A percentile compares a stretch with the other conserved stretches of the same genome.
Evolutionary conservation across 805 yeast species (phyloP).

Genomic region (Metschnikowia aberdeeniae): DNA sequence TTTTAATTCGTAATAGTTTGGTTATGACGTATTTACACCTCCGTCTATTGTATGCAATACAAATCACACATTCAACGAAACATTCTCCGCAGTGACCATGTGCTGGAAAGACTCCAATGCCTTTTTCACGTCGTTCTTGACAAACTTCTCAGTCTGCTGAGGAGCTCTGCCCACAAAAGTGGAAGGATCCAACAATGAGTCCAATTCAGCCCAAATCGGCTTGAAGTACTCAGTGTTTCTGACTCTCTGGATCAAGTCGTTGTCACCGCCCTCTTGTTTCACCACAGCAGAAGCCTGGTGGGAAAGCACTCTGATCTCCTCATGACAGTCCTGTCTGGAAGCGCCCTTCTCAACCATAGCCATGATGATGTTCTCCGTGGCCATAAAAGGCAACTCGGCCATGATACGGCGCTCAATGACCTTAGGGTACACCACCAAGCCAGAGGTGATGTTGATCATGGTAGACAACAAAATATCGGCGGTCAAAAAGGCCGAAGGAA

Average conservation of each 20-base stretch:
- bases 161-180: constrained; percentile 99
- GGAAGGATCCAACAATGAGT: constrained; percentile 75
- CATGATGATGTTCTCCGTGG: constrained; percentile 98
- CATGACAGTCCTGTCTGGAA: constrained; percentile 97
- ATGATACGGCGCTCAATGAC: constrained; percentile 94
- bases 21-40: background rate
- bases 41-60: background rate
- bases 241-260: constrained; percentile 89
- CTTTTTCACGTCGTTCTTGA: constrained; percentile 73
- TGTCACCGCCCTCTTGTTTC: constrained; percentile 97
- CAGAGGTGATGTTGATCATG: constrained; percentile 85
- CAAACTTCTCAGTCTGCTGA: constrained; percentile 92
- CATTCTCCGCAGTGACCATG: constrained; percentile 60
- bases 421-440: constrained; percentile 96
- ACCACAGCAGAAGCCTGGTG: constrained; percentile 98
- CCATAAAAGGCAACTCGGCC: constrained; percentile 98
- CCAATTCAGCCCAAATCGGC: constrained; percentile 87
- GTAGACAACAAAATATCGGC: constrained; percentile 92
- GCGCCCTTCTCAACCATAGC: constrained; percentile 99
- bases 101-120: constrained; percentile 70
- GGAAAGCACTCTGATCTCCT: constrained; percentile 91
- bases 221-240: constrained; percentile 72
- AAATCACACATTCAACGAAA: constrained; percentile 72
- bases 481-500: constrained; percentile 94
- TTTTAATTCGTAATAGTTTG: too few relatives aligned